Percentiles rank a stretch among this genome's conserved stretches.
phyloP scores from a whole-genome alignment of 345 rosid genomes.

The Moricandia moricandioides region DNA sequence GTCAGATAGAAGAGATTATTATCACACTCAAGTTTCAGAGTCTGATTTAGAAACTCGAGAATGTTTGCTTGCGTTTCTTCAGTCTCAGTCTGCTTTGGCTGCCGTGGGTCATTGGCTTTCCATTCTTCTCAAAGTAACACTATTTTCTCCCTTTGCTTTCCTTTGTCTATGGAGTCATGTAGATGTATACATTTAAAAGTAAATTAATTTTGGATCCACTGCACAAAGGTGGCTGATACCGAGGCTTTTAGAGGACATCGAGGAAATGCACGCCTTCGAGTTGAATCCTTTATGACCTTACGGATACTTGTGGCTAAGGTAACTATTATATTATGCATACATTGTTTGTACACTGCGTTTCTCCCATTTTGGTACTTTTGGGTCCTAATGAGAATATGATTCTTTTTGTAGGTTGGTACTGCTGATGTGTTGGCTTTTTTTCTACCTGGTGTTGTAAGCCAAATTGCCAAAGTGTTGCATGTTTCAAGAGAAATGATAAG shows the following conservation, averaged over 20 bases:
- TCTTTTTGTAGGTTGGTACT: conserved; percentile 63
- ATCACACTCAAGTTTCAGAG: conserved; percentile 31
- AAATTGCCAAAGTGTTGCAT: conserved; percentile 74
- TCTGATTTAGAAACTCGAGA: conserved; percentile 43
- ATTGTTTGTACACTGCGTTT: too few relatives aligned
- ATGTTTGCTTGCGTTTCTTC: conserved; percentile 79
- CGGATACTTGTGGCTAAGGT: conserved; percentile 91
- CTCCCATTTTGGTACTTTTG: background rate
- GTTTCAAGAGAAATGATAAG: conserved; percentile 71
- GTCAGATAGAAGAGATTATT: conserved; percentile 35
- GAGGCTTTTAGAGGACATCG: conserved; percentile 82
- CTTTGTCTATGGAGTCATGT: conserved; percentile 4
- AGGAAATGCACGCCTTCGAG: conserved; percentile 75
- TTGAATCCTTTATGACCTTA: conserved; percentile 73
- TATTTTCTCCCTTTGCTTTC: background rate
- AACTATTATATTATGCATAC: background rate
- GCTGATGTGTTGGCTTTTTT: conserved; percentile 93
- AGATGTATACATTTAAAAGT: background rate
- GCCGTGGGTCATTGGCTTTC: conserved; percentile 98
- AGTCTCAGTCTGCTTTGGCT: conserved; percentile 66
- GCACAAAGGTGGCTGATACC: conserved; percentile 72
- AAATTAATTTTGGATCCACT: conserved; percentile 29
- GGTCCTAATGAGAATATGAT: background rate
- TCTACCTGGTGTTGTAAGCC: conserved; percentile 92
- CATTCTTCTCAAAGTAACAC: conserved; percentile 72